Percentiles rank a stretch among this genome's conserved stretches.
phyloP scores from a whole-genome alignment of 257 asterid genomes.

The Scutellaria galericulata region DNA sequence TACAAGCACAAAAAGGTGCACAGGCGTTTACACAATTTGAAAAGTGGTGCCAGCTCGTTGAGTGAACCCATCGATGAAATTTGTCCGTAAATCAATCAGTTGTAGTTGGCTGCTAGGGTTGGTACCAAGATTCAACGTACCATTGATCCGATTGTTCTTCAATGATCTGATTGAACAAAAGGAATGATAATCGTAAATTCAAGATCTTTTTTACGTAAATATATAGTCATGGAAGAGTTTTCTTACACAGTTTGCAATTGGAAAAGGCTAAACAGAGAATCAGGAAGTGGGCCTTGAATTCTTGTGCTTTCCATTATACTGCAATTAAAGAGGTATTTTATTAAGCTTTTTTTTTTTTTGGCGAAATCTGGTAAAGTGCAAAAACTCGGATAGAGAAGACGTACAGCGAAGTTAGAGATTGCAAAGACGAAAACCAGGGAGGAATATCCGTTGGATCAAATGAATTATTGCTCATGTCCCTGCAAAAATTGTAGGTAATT shows the following conservation, averaged over 20 bases:
- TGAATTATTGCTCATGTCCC: constrained; percentile 84
- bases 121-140: constrained; percentile 51
- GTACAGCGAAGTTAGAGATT: constrained; percentile 75
- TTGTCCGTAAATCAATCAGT: constrained; percentile 53
- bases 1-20: neutral
- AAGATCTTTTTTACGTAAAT: neutral
- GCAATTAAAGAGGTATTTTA: constrained; percentile 31
- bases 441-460: constrained; percentile 60
- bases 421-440: constrained; percentile 56
- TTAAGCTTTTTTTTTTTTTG: neutral
- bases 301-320: constrained; percentile 68
- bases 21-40: constrained; percentile 53
- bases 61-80: constrained; percentile 47
- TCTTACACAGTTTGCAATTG: constrained; percentile 84
- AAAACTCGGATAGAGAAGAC: constrained; percentile 6
- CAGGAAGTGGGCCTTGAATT: constrained; percentile 63
- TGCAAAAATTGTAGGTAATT: constrained; percentile 37
- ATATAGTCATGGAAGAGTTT: neutral
- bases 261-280: constrained; percentile 51
- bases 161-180: constrained; percentile 46
- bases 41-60: constrained; percentile 36
- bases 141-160: constrained; percentile 61
- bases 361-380: neutral
- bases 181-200: neutral
- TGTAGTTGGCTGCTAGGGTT: constrained; percentile 48